Conservation (phyloP, 805 yeast genomes). For the Monosporozyma siamensis region DNA sequence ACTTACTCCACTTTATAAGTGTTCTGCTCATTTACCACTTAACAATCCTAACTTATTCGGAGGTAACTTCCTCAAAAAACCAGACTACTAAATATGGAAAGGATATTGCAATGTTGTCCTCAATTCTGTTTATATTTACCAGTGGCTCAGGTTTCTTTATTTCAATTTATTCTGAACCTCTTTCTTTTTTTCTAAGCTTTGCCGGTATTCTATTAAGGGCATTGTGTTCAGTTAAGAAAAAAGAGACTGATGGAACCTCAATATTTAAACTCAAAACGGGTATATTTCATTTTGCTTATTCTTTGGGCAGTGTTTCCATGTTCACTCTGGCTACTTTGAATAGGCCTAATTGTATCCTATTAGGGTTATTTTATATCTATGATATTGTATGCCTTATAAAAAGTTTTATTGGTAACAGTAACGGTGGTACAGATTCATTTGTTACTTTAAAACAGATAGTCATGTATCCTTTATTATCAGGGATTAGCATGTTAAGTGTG, state of each 20-base stretch:
- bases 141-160: slow-evolving; percentile 77
- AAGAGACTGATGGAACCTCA: slow-evolving; percentile 9
- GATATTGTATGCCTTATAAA: slow-evolving; percentile 37
- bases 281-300: not conserved
- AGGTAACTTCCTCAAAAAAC: not conserved
- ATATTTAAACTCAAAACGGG: slow-evolving; percentile 9
- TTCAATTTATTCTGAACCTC: slow-evolving; percentile 68
- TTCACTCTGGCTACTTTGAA: slow-evolving; percentile 52
- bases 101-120: slow-evolving; percentile 29
- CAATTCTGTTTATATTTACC: slow-evolving; percentile 46
- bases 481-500: slow-evolving; percentile 41
- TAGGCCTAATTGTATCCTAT: slow-evolving; percentile 66
- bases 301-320: slow-evolving; percentile 23
- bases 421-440: slow-evolving; percentile 8
- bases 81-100: slow-evolving; percentile 9
- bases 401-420: not conserved
- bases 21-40: slow-evolving; percentile 41
- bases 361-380: slow-evolving; percentile 57
- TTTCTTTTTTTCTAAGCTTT: slow-evolving; percentile 53
- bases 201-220: slow-evolving; percentile 47
- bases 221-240: slow-evolving; percentile 12
- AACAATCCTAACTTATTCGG: slow-evolving; percentile 30
- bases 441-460: slow-evolving; percentile 5
- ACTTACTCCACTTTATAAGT: slow-evolving; percentile 43
- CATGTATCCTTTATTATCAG: slow-evolving; percentile 40